These are phyloP conservation scores for Prinsepia uniflora DNA, from an alignment of 306 rosid species.

Conservation along the genomic window DNA sequence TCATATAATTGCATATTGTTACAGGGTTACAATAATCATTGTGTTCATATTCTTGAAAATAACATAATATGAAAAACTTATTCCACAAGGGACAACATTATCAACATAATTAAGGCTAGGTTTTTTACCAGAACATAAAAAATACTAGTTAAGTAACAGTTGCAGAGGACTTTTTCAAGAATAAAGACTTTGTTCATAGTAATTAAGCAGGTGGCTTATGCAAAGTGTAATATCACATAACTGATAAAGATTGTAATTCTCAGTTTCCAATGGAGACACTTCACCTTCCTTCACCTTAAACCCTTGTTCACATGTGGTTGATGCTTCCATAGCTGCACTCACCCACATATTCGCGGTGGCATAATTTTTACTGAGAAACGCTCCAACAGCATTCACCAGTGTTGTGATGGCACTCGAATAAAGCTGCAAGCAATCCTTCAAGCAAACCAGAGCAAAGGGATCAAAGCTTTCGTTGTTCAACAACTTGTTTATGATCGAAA, in stretches of 20 bases:
- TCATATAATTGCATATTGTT: no score
- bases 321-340: constrained; percentile 55
- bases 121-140: no score
- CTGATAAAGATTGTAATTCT: constrained; percentile 51
- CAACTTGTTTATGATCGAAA: constrained; percentile 33
- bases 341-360: constrained; percentile 27
- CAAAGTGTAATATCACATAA: constrained; percentile 53
- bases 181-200: neutral
- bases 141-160: no score
- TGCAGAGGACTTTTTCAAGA: no score
- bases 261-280: constrained; percentile 48
- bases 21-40: no score
- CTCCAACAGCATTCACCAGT: constrained; percentile 36
- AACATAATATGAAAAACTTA: no score
- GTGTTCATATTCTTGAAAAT: no score
- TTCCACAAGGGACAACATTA: no score
- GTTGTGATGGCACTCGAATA: constrained; percentile 43
- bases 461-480: constrained; percentile 19
- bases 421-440: constrained; percentile 52
- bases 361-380: constrained; percentile 38
- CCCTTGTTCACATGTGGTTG: constrained; percentile 52
- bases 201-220: constrained; percentile 35
- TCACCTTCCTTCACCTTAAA: constrained; percentile 45
- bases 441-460: constrained; percentile 23
- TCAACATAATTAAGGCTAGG: no score